These are phyloP conservation scores for Pelargonium myrrhifolium DNA, from an alignment of 441 rosid genomes.

Conservation along the genomic window DNA sequence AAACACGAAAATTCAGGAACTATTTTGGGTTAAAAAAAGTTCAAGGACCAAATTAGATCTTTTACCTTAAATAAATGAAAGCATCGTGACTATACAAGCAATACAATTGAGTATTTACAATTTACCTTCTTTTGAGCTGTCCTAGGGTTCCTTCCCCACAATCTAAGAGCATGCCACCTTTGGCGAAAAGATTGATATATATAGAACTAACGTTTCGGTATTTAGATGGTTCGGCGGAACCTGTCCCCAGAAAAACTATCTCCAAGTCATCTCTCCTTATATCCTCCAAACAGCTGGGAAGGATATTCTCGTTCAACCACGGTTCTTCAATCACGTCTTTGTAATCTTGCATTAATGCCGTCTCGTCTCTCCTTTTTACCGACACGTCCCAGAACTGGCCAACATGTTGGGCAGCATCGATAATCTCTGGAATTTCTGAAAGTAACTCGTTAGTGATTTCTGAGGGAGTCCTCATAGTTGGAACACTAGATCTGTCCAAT, in stretches of 20 bases:
- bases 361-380: conserved; percentile 21
- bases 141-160: conserved; percentile 96
- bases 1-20: no score
- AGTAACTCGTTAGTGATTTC: conserved; percentile 50
- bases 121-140: conserved; percentile 83
- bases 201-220: conserved; percentile 79
- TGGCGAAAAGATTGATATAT: conserved; percentile 61
- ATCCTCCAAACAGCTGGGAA: conserved; percentile 68
- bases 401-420: conserved; percentile 52
- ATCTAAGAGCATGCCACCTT: conserved; percentile 73
- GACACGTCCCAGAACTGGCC: conserved; percentile 43
- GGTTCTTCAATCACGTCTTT: conserved; percentile 61
- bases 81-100: background rate
- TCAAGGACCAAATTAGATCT: no score
- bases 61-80: no score
- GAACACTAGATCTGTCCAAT: conserved; percentile 62
- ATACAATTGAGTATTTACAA: background rate
- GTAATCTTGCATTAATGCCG: conserved; percentile 20
- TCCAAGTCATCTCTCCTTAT: conserved; percentile 77
- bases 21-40: no score
- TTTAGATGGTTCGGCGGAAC: conserved; percentile 93
- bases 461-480: conserved; percentile 36
- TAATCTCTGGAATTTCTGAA: conserved; percentile 65
- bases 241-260: conserved; percentile 85
- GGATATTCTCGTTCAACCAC: conserved; percentile 47